Evolutionary conservation across 1,284 basidiomycete species (phyloP).

Genomic region (Athelia sp.): DNA sequence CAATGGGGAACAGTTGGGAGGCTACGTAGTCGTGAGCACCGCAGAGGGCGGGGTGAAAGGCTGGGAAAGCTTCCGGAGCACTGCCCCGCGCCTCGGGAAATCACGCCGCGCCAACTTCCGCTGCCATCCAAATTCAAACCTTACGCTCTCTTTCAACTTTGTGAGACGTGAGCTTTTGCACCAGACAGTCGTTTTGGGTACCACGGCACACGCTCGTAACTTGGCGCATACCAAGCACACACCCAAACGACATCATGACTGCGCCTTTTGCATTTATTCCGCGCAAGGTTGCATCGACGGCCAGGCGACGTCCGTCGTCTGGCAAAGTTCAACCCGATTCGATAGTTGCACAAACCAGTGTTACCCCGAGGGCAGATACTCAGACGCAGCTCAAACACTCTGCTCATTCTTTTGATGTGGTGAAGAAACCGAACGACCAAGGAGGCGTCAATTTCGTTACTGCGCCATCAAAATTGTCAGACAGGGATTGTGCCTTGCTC

Average conservation of each 20-base stretch:
- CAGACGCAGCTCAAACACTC: constrained; percentile 2
- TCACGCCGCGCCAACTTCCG: no score
- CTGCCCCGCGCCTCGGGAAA: no score
- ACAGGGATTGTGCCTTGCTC: constrained; percentile 44
- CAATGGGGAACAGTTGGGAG: no score
- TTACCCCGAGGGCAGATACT: constrained; percentile 2
- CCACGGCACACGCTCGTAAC: no score
- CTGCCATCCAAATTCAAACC: no score
- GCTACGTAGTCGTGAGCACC: no score
- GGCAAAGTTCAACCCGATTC: neutral
- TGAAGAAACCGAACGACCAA: constrained; percentile 11
- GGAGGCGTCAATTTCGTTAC: constrained; percentile 8
- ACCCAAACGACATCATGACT: neutral
- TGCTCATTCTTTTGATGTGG: neutral
- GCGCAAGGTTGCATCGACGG: constrained; percentile 22
- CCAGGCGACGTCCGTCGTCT: constrained; percentile 16
- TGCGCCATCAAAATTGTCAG: constrained; percentile 12
- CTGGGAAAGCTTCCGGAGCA: no score
- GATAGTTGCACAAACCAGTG: neutral
- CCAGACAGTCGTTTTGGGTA: no score
- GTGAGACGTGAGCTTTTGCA: no score
- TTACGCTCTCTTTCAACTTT: no score
- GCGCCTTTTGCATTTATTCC: constrained; percentile 32
- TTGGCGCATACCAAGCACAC: neutral
- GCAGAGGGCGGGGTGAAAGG: no score